phyloP scores from a whole-genome alignment of 1,139 yeast species.

The Diutina siamensis region DNA sequence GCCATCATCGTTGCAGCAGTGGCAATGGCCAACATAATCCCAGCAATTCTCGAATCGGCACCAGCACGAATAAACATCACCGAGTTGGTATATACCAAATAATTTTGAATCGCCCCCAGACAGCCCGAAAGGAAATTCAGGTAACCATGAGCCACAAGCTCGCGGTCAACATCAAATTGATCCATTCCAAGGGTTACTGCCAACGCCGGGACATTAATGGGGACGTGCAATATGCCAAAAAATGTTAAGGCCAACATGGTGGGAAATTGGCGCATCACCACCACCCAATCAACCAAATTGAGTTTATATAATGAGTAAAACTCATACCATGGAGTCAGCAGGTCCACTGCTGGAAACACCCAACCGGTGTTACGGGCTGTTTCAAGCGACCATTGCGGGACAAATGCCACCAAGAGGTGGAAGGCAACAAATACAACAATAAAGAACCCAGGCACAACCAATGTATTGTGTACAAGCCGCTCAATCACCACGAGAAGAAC shows the following conservation, averaged over 20 bases:
- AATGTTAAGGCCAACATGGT: slow-evolving; percentile 93
- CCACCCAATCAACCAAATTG: slow-evolving; percentile 58
- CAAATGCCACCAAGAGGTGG: slow-evolving; percentile 51
- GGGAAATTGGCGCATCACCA: slow-evolving; percentile 62
- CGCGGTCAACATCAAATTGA: slow-evolving; percentile 82
- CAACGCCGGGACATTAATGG: slow-evolving; percentile 92
- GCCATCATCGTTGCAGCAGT: slow-evolving; percentile 72
- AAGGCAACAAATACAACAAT: slow-evolving; percentile 57
- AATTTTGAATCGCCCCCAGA: slow-evolving; percentile 83
- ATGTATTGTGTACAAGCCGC: slow-evolving; percentile 53
- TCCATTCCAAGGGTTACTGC: slow-evolving; percentile 86
- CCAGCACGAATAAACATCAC: slow-evolving; percentile 89
- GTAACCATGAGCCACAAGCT: slow-evolving; percentile 87
- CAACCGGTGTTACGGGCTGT: slow-evolving; percentile 66
- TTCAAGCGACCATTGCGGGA: slow-evolving; percentile 56
- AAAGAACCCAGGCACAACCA: slow-evolving; percentile 74
- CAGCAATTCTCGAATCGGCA: slow-evolving; percentile 82
- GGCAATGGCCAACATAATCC: slow-evolving; percentile 72
- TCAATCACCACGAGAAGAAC: slow-evolving; percentile 50
- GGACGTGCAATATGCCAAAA: slow-evolving; percentile 91
- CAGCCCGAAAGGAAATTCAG: slow-evolving; percentile 83
- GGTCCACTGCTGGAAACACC: slow-evolving; percentile 63
- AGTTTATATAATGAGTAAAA: slow-evolving; percentile 70
- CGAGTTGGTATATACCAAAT: slow-evolving; percentile 87
- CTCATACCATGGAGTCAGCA: slow-evolving; percentile 76